These are phyloP conservation scores for Porphyrellus cyaneotinctus DNA, from an alignment of 768 basidiomycete genomes.

Conservation along the genomic window DNA sequence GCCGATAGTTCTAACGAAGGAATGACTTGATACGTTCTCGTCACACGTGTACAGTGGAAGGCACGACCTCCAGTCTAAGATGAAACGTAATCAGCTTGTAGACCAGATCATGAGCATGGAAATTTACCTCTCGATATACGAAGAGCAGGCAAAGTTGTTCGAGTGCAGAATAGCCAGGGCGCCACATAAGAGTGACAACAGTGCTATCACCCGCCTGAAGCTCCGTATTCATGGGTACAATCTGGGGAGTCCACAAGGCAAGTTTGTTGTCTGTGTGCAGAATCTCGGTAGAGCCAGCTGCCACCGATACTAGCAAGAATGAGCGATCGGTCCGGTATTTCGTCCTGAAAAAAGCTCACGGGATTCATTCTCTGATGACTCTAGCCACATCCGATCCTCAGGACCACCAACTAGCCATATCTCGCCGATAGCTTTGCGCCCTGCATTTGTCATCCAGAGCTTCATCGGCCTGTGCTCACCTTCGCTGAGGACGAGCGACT, in stretches of 20 bases:
- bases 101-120: not conserved
- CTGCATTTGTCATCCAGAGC: conserved; percentile 65
- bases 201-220: conserved; percentile 48
- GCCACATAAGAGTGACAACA: conserved; percentile 51
- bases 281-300: conserved; percentile 32
- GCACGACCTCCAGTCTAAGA: conserved; percentile 42
- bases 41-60: conserved; percentile 58
- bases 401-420: conserved; percentile 64
- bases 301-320: conserved; percentile 13
- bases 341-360: conserved; percentile 13
- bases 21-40: conserved; percentile 54
- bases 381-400: conserved; percentile 62
- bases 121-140: conserved; percentile 58
- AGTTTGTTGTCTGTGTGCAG: conserved; percentile 53
- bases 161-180: conserved; percentile 45
- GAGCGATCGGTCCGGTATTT: not conserved
- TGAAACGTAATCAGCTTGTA: conserved; percentile 2
- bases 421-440: conserved; percentile 55
- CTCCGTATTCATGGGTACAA: conserved; percentile 38
- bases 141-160: conserved; percentile 60
- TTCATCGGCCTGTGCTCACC: conserved; percentile 61
- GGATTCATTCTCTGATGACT: conserved; percentile 18
- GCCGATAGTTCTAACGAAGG: conserved; percentile 54
- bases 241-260: conserved; percentile 40
- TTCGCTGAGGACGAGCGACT: conserved; percentile 50